Percentiles rank a stretch among this genome's conserved stretches.
phyloP scores from a whole-genome alignment of 1,139 yeast genomes.

The Pneumocystis canis region DNA sequence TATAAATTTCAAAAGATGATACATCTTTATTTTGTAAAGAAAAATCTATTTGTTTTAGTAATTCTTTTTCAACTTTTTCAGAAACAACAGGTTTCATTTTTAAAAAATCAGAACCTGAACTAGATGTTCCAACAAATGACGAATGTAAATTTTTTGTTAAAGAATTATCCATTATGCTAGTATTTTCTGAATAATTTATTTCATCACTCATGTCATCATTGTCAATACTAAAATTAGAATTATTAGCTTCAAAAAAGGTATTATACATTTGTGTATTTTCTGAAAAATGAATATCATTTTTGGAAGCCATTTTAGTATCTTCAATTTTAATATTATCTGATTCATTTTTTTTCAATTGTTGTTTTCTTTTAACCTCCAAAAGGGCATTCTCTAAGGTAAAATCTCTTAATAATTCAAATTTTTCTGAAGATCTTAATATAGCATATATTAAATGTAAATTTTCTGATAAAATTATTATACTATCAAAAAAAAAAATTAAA shows the following conservation, averaged over 20 bases:
- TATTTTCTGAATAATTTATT: slow-evolving; percentile 17
- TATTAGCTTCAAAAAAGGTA: neutral
- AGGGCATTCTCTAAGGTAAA: slow-evolving; percentile 16
- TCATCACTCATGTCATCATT: slow-evolving; percentile 24
- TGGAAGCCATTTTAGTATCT: slow-evolving; percentile 1
- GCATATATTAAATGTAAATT: slow-evolving; percentile 23
- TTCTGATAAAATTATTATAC: neutral
- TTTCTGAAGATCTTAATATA: slow-evolving; percentile 20
- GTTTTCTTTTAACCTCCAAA: slow-evolving; percentile 10
- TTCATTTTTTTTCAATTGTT: slow-evolving; percentile 2
- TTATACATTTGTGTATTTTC: neutral
- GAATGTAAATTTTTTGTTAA: neutral
- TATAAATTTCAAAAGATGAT: slow-evolving; percentile 13
- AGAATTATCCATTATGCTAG: slow-evolving; percentile 14
- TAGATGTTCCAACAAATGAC: neutral
- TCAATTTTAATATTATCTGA: slow-evolving; percentile 4
- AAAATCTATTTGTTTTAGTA: slow-evolving; percentile 30
- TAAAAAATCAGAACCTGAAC: neutral
- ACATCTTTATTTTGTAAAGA: slow-evolving; percentile 1
- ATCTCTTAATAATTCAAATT: slow-evolving; percentile 17
- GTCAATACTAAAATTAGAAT: slow-evolving; percentile 12
- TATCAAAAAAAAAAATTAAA: slow-evolving; percentile 6
- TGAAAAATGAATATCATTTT: neutral
- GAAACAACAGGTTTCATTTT: slow-evolving; percentile 48
- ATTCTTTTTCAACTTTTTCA: slow-evolving; percentile 42